Percentiles rank a stretch among this genome's conserved stretches.
Evolutionary conservation across 73 alveolate species (phyloP).

Genomic region (Durusdinium trenchii): DNA sequence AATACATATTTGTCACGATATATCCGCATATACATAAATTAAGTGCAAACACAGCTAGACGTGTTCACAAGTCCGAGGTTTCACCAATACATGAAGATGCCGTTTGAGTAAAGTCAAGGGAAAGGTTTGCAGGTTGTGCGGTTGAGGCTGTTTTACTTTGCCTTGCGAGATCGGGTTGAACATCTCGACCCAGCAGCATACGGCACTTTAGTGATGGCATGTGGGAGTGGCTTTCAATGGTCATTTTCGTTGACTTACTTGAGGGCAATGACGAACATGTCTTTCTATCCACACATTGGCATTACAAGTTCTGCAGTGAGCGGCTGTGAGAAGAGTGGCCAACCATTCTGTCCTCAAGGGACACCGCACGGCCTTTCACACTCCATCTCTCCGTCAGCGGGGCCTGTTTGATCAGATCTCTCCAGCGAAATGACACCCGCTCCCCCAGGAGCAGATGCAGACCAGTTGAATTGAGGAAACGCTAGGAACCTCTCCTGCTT

Average conservation of each 20-base stretch:
- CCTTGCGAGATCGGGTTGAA: neutral
- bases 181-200: neutral
- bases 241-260: neutral
- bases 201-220: conserved; percentile 47
- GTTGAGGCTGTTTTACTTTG: neutral
- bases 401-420: too few species aligned
- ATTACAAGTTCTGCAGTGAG: conserved; percentile 35
- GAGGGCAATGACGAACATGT: neutral
- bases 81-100: too few species aligned
- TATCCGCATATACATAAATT: too few species aligned
- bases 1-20: too few species aligned
- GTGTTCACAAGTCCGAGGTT: too few species aligned
- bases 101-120: too few species aligned
- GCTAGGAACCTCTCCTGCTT: too few species aligned
- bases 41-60: too few species aligned
- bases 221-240: conserved; percentile 36
- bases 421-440: too few species aligned
- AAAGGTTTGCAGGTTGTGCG: neutral
- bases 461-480: too few species aligned
- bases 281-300: neutral
- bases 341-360: conserved; percentile 27
- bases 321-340: conserved; percentile 72
- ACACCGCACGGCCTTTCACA: neutral
- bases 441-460: too few species aligned
- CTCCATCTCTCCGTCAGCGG: too few species aligned